Evolutionary conservation across 2,329 filamentous ascomycete species (phyloP).

Genomic region (Colletotrichum viniferum): DNA sequence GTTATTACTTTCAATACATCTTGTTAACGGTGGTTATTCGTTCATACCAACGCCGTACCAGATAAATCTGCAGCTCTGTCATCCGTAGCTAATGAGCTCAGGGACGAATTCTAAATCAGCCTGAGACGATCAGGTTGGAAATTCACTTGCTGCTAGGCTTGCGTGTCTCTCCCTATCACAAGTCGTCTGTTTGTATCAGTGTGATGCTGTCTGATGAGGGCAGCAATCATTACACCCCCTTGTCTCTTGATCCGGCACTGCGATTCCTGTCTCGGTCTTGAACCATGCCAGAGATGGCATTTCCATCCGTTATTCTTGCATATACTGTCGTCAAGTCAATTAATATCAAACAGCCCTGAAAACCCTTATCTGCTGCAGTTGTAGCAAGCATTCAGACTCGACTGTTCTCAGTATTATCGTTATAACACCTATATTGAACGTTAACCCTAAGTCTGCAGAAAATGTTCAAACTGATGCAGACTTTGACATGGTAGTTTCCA

Average conservation of each 20-base stretch:
- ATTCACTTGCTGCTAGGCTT: background rate
- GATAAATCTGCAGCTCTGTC: background rate
- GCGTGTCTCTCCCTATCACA: background rate
- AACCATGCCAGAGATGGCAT: background rate
- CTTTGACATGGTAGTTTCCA: background rate
- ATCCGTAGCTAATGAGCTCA: background rate
- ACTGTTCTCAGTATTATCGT: background rate
- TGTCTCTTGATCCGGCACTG: background rate
- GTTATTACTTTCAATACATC: background rate
- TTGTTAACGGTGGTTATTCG: background rate
- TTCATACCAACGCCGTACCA: background rate
- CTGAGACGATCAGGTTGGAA: background rate
- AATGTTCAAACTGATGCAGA: accelerated
- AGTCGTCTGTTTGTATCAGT: background rate
- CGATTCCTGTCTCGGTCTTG: background rate
- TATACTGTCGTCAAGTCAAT: background rate
- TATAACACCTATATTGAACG: background rate
- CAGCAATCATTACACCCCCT: background rate
- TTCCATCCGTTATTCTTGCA: background rate
- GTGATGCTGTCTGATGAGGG: background rate
- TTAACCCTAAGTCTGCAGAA: background rate
- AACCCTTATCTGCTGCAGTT: background rate
- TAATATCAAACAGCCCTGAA: background rate
- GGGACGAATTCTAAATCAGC: background rate
- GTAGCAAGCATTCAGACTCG: background rate